Base-by-base conservation (phyloP, 129 eudicot species). In the Calendula officinalis region DNA sequence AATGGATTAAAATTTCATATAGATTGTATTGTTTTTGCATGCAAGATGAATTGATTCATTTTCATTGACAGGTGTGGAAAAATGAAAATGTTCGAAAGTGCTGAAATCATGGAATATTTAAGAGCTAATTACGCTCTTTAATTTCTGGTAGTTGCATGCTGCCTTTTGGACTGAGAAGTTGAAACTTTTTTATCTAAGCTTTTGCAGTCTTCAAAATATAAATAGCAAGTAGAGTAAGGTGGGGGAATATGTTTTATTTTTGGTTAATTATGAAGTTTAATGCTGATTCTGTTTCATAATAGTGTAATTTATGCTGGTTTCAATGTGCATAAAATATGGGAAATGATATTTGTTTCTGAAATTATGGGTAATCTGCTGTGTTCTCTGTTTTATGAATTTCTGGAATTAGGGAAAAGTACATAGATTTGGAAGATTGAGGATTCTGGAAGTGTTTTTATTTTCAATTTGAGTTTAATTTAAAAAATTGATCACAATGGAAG, bases 61-160 rank as follows among this genome's bases (percentile, higher is more conserved):
- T 69, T 70, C 56, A 17, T 59, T 63, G 51, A 49, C 75, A 94
- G 97, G 97, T 68, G 34, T 94, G 40, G 99, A 94, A 75, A 97
- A 94, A 71, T 94, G 59, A 78, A 81, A 60, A 94, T 85, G 99
- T 94, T 88, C 65, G 99, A 94, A 72, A 94, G 99, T 76, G 99
- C 99, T 62, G 99, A 86, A 48, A 94, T 94, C 2, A 58, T 85
- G 1, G 96, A 94, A 4, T 94, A 94, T 67, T 62, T 88, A 27
- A 58, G 70, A 82, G 86, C 99, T 36, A 86, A 95, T 66, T 94
- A 94, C 44, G 96, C 92, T 69, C 87, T 81, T 74, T 57, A 39
- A 17, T 40, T 38, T 16, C 30, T 42, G 4, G 36, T 77, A 60
- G 67, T 40, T 17, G 67, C 2, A 12, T 27, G 9, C 22, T 54